Evolutionary conservation across 208 protist species (phyloP).

Genomic region (Phytomonas francai): DNA sequence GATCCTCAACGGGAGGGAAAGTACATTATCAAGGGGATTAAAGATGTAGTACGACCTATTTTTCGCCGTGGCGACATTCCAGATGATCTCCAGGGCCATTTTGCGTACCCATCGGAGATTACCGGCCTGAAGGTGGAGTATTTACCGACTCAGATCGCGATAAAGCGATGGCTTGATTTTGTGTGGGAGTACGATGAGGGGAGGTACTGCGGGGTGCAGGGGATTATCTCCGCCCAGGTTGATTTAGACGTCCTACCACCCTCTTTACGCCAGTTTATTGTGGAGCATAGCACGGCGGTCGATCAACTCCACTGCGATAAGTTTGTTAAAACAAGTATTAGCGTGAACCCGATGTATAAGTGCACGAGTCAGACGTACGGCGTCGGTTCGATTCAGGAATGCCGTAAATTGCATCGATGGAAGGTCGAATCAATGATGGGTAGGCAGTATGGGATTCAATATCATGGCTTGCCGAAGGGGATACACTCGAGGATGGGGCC

Average conservation of each 20-base stretch:
- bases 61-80: slow-evolving; percentile 76
- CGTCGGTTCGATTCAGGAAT: slow-evolving; percentile 43
- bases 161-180: slow-evolving; percentile 73
- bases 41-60: slow-evolving; percentile 59
- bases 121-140: slow-evolving; percentile 52
- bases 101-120: slow-evolving; percentile 73
- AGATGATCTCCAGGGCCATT: slow-evolving; percentile 66
- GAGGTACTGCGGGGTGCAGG: slow-evolving; percentile 45
- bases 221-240: slow-evolving; percentile 65
- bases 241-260: slow-evolving; percentile 44
- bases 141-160: slow-evolving; percentile 38
- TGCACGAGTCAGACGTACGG: slow-evolving; percentile 65
- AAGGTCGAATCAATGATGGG: slow-evolving; percentile 53
- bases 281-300: slow-evolving; percentile 29
- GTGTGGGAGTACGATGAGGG: slow-evolving; percentile 76
- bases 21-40: slow-evolving; percentile 51
- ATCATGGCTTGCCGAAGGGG: slow-evolving; percentile 57
- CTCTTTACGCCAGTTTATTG: slow-evolving; percentile 49
- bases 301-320: slow-evolving; percentile 12
- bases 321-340: slow-evolving; percentile 22
- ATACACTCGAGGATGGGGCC: slow-evolving; percentile 46
- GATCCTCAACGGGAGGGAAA: not conserved
- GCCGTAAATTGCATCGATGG: slow-evolving; percentile 53
- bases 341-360: slow-evolving; percentile 76
- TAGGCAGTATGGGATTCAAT: slow-evolving; percentile 67